Conservation (phyloP, 2,329 filamentous ascomycete species). For the Pestalotiopsis sp. region DNA sequence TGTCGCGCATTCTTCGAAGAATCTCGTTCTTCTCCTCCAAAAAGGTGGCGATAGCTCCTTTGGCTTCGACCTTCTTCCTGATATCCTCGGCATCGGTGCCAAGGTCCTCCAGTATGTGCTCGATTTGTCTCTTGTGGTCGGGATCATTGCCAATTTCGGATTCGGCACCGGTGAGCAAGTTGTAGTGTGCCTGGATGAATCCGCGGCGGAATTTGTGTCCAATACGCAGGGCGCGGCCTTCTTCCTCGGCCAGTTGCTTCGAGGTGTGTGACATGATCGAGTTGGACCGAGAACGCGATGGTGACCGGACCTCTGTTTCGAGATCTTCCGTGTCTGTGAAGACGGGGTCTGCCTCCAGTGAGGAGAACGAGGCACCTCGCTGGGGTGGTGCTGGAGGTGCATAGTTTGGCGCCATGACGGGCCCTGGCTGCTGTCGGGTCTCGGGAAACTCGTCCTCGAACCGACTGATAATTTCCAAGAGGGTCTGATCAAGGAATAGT, state of each 20-base stretch:
- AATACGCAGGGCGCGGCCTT: conserved; percentile 56
- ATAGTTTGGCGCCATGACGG: conserved; percentile 24
- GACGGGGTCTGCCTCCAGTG: conserved; percentile 37
- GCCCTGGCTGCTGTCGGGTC: conserved; percentile 55
- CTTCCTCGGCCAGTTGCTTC: conserved; percentile 56
- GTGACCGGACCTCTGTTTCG: conserved; percentile 45
- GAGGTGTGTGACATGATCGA: conserved; percentile 53
- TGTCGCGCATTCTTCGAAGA: conserved; percentile 51
- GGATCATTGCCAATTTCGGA: conserved; percentile 50
- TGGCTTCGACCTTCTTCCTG: conserved; percentile 51
- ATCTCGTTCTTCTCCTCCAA: conserved; percentile 57
- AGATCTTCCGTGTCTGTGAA: conserved; percentile 50
- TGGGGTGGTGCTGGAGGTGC: conserved; percentile 23
- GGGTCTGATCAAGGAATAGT: conserved; percentile 83
- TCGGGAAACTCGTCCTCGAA: conserved; percentile 98
- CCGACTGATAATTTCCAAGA: conserved; percentile 88
- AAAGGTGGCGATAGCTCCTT: conserved; percentile 64
- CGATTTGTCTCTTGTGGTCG: conserved; percentile 53
- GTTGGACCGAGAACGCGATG: conserved; percentile 51
- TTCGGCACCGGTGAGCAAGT: conserved; percentile 49
- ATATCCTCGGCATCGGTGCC: conserved; percentile 64
- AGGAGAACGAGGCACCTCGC: conserved; percentile 29
- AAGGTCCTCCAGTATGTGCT: conserved; percentile 64
- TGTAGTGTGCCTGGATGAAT: conserved; percentile 53
- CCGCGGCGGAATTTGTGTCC: conserved; percentile 59